Base-by-base conservation (phyloP, 1,284 basidiomycete genomes). In the Thecaphora thlaspeos region DNA sequence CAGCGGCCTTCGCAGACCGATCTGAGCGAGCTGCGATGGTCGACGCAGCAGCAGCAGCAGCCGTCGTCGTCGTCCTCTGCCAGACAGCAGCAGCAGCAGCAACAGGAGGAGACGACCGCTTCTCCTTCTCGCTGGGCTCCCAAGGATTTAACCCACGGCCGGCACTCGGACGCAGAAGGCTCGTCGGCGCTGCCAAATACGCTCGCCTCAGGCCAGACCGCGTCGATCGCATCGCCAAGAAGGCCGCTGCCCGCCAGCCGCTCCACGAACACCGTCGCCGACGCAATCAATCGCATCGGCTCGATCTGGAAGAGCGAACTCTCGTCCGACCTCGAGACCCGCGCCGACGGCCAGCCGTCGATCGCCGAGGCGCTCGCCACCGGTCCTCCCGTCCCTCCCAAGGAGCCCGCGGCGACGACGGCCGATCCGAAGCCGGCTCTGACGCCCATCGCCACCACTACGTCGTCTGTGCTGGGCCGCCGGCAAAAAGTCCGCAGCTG, bases 231-330 rank as follows among this genome's bases (percentile, higher is more conserved):
- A 14, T 51, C 62, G 18, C 50, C 61, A 5, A 43, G 42, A 28
- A 45, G 43, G 24, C 53, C 61, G 7, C 24, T 24, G 1, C 55
- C 56, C 17, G 48, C 53, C 44, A 30, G 51, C 17, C n/a, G 51
- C 51, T n/a, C 51, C 37, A 15, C 50, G 3, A 53, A 48, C 46
- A 60, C 53, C 41, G 11, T 28, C 7, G 61, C 59, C 24, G 61
- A 64, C 11, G 61, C 57, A 5, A 64, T 60, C 45, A 56, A 64
- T 7, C 55, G 63, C 15, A 58, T 66, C 36, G 67, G 56, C 0
- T 62, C 54, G 15, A 52, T 70, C 21, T 70, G 64, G 68, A 68
- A 68, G 47, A 68, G 59, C 45, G 65, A 68, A 22, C 30, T 61
- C 26, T 68, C 65, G 28, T 68, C 65, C 9, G 61, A 67, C 11